Conservation (phyloP, 1,284 basidiomycete species). For the Tranzscheliella williamsii region DNA sequence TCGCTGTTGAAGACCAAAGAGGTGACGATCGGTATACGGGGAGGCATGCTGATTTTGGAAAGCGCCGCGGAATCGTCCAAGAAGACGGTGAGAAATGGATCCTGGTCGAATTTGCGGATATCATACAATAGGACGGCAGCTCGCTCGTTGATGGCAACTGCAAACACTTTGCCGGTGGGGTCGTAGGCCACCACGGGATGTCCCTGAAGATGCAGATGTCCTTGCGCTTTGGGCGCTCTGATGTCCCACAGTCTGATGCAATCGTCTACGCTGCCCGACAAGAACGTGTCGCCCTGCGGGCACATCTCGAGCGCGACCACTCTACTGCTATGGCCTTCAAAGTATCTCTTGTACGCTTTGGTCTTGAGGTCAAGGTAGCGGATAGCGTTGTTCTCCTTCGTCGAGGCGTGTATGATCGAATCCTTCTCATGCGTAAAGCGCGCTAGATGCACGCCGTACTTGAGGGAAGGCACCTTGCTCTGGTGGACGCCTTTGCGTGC, state of each 20-base stretch:
- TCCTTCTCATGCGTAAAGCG: constrained; percentile 89
- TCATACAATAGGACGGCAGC: constrained; percentile 69
- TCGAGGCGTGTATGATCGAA: constrained; percentile 85
- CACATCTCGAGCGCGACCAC: constrained; percentile 90
- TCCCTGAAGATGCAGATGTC: constrained; percentile 65
- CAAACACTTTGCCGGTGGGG: constrained; percentile 84
- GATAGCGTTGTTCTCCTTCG: constrained; percentile 89
- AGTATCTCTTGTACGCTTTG: constrained; percentile 94
- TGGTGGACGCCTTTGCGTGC: constrained; percentile 80
- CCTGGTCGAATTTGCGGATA: constrained; percentile 80
- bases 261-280: constrained; percentile 90
- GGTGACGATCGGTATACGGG: constrained; percentile 86
- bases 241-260: constrained; percentile 97
- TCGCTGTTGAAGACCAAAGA: constrained; percentile 82
- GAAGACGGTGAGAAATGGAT: constrained; percentile 79
- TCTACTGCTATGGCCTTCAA: constrained; percentile 82
- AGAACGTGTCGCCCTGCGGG: constrained; percentile 90
- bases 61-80: constrained; percentile 66
- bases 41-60: constrained; percentile 61
- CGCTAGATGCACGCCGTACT: constrained; percentile 92
- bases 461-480: constrained; percentile 85
- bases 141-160: constrained; percentile 77
- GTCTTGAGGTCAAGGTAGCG: constrained; percentile 93
- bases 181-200: constrained; percentile 88
- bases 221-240: constrained; percentile 73